Evolutionary conservation across 352 stramenopile genomes (phyloP), one percentile per base, ranked within the genome.

Genomic region (Pilasporangium apinafurcum): DNA sequence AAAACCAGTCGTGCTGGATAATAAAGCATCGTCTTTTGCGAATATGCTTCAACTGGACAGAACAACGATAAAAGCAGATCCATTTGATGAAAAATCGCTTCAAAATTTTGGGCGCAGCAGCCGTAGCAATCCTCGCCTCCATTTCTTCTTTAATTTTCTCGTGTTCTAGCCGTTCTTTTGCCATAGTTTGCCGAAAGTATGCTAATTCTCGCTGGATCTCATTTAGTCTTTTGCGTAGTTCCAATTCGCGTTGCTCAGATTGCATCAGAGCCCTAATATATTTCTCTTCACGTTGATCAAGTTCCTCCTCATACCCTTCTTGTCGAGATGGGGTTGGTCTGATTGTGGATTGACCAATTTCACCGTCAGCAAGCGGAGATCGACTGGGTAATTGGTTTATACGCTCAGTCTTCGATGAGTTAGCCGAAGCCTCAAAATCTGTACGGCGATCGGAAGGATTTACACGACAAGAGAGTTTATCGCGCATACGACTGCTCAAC

Each of bases 241-340:
- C 71, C 0, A 91, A 48, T 36, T 91, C 79, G 14, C 75, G 65
- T 22, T 88, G 79, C 44, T 91, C 79, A 0, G 73, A 88, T 44
- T 81, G 68, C 64, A 91, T 91, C 17, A 91, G 43, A 7, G 75
- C 75, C 13, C 68, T 62, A 17, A 91, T 82, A 35, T 87, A 88
- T 36, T 85, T 83, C 9, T 73, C 73, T 53, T 91, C 79, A 17
- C 72, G 64, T 1, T 77, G 56, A 20, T 87, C 68, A 0, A 86
- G 66, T 16, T 86, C 71, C 4, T 79, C 63, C 14, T 81, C 56
- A 3, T 51, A 50, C 8, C n/a, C n/a, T n/a, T n/a, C n/a, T n/a
- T n/a, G n/a, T n/a, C n/a, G n/a, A n/a, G n/a, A n/a, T n/a, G n/a
- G n/a, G n/a, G n/a, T n/a, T n/a, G n/a, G n/a, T n/a, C n/a, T n/a